These are phyloP conservation scores for Biancaea sappan DNA, from an alignment of 306 rosid genomes.

Conservation along the genomic window DNA sequence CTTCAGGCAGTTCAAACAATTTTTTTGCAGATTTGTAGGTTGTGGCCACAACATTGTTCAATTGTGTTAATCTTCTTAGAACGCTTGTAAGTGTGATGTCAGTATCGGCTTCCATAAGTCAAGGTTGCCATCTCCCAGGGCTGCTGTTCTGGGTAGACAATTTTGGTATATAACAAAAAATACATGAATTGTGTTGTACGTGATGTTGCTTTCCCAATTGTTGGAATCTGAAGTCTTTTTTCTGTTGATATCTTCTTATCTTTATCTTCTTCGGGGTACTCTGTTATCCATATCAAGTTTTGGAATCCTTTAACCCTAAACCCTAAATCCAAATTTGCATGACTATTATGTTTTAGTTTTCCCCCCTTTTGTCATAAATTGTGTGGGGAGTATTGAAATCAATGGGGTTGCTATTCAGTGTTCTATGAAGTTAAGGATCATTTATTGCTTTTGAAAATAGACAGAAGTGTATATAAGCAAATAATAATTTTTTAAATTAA, in stretches of 20 bases:
- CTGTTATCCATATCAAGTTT: background rate
- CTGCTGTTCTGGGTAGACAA: background rate
- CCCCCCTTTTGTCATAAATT: background rate
- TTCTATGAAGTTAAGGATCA: no score
- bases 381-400: no score
- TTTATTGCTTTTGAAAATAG: no score
- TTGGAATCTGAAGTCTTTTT: background rate
- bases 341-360: background rate
- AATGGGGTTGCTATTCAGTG: no score
- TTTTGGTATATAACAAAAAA: background rate
- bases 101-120: constrained; percentile 10
- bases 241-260: background rate
- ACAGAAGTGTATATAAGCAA: no score
- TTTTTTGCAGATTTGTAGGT: constrained; percentile 64
- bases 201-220: background rate
- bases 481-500: no score
- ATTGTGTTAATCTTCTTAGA: background rate
- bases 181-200: background rate
- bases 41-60: constrained; percentile 10
- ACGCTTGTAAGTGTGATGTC: background rate
- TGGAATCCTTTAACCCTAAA: background rate
- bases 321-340: no score
- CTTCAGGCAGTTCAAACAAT: constrained; percentile 25
- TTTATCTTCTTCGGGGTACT: background rate
- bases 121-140: background rate